Evolutionary conservation across 208 protist genomes (phyloP).

Genomic region (Trypanosoma cruzi): DNA sequence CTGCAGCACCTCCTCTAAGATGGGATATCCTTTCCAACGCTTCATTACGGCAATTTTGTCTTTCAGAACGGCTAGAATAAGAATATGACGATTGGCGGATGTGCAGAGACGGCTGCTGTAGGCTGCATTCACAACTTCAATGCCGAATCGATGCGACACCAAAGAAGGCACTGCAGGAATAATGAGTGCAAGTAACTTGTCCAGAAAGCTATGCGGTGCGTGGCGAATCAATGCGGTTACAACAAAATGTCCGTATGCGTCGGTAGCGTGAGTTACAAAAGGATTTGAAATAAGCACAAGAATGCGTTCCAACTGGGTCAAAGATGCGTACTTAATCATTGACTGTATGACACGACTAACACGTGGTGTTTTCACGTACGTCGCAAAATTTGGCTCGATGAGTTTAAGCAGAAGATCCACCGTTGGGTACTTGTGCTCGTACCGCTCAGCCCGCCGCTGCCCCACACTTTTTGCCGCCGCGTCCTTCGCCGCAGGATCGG

Average conservation of each 20-base stretch:
- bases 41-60: slow-evolving; percentile 87
- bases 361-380: slow-evolving; percentile 66
- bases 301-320: slow-evolving; percentile 62
- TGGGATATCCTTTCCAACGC: slow-evolving; percentile 82
- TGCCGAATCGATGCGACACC: slow-evolving; percentile 87
- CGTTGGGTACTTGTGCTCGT: slow-evolving; percentile 87
- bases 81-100: slow-evolving; percentile 62
- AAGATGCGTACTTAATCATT: slow-evolving; percentile 90
- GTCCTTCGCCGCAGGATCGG: slow-evolving; percentile 24
- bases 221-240: slow-evolving; percentile 83
- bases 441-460: slow-evolving; percentile 54
- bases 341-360: slow-evolving; percentile 89
- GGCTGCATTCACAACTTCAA: slow-evolving; percentile 75
- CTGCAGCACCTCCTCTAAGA: slow-evolving; percentile 70
- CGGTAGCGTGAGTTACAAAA: slow-evolving; percentile 63
- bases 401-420: slow-evolving; percentile 84
- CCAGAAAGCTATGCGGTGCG: slow-evolving; percentile 75
- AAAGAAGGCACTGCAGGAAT: slow-evolving; percentile 72
- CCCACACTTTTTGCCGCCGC: slow-evolving; percentile 27
- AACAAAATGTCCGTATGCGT: slow-evolving; percentile 88
- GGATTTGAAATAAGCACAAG: slow-evolving; percentile 58
- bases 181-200: slow-evolving; percentile 54
- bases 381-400: slow-evolving; percentile 80
- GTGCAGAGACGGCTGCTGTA: slow-evolving; percentile 87
- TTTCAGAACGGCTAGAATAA: slow-evolving; percentile 85